Percentiles rank a stretch among this genome's conserved stretches.
phyloP scores from a whole-genome alignment of 2,329 filamentous ascomycete genomes.

The Microcyclospora pomicola region DNA sequence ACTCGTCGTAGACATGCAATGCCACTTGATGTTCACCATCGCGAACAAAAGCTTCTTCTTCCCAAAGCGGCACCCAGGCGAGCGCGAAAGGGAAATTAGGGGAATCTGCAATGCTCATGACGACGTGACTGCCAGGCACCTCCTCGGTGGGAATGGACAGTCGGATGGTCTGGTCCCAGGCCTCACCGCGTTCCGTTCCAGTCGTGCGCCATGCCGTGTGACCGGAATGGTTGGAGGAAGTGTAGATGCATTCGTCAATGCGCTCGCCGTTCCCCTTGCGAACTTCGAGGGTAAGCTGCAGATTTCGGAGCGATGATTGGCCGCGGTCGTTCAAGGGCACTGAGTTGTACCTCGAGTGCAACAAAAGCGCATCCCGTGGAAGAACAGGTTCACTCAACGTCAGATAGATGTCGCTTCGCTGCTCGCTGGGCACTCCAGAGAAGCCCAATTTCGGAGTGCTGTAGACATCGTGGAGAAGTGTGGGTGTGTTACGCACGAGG shows the following conservation, averaged over 20 bases:
- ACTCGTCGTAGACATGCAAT: constrained; percentile 84
- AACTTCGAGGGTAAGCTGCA: constrained; percentile 84
- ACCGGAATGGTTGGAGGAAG: constrained; percentile 65
- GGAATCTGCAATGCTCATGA: constrained; percentile 78
- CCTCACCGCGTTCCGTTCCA: constrained; percentile 61
- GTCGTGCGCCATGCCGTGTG: constrained; percentile 81
- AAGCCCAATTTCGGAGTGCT: constrained; percentile 87
- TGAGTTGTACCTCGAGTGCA: constrained; percentile 65
- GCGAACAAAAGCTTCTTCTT: constrained; percentile 72
- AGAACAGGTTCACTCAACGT: constrained; percentile 70
- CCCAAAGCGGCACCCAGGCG: constrained; percentile 88
- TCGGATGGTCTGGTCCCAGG: constrained; percentile 80
- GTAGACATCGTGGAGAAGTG: constrained; percentile 64
- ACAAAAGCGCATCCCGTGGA: constrained; percentile 49
- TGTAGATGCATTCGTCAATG: constrained; percentile 76
- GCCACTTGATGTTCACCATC: constrained; percentile 72
- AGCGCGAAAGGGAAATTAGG: constrained; percentile 82
- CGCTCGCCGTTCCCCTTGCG: constrained; percentile 64
- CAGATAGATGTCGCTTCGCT: constrained; percentile 87
- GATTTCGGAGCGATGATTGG: constrained; percentile 51
- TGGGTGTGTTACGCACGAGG: constrained; percentile 77
- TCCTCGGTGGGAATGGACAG: constrained; percentile 66
- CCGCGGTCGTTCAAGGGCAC: constrained; percentile 50
- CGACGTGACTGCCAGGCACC: constrained; percentile 69
- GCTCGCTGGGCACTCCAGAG: constrained; percentile 74